Evolutionary conservation across 805 yeast genomes (phyloP).

Genomic region (Yarrowia hollandica): DNA sequence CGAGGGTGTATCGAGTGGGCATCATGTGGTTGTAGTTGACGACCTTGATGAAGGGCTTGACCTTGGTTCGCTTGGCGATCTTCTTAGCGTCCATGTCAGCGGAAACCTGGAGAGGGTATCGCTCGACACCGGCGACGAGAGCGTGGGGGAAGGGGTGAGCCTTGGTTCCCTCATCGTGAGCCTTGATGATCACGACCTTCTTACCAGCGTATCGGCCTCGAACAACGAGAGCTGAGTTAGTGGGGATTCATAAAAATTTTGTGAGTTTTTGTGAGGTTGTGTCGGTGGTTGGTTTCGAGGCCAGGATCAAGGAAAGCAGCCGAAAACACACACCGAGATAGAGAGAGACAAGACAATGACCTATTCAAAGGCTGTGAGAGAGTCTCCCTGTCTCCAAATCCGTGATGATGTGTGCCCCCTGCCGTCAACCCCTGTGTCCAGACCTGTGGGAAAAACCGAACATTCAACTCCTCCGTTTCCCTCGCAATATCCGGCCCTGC

Average conservation of each 20-base stretch:
- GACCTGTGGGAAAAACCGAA: too few species aligned
- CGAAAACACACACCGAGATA: not conserved
- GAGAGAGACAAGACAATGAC: not conserved
- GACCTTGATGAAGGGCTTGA: conserved; percentile 98
- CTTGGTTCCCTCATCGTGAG: conserved; percentile 98
- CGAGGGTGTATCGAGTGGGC: conserved; percentile 99
- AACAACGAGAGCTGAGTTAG: conserved; percentile 82
- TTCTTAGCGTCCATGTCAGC: conserved; percentile 94
- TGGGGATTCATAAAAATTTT: not conserved
- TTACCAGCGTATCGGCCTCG: conserved; percentile 99
- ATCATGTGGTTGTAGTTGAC: conserved; percentile 99
- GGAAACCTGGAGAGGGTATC: conserved; percentile 96
- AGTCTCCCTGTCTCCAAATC: too few species aligned
- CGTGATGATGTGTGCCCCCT: too few species aligned
- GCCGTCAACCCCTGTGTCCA: too few species aligned
- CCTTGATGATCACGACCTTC: conserved; percentile 98
- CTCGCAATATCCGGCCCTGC: conserved; percentile 6
- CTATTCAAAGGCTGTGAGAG: not conserved
- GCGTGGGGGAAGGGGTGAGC: conserved; percentile 99
- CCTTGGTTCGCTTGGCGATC: conserved; percentile 94
- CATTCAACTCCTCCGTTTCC: not conserved
- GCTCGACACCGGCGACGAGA: conserved; percentile 98
- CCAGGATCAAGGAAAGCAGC: too few species aligned
- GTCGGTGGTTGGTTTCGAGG: too few species aligned
- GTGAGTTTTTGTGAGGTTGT: not conserved